Evolutionary conservation across 148 eudicot genomes (phyloP).

Genomic region (Euryodendron excelsum): DNA sequence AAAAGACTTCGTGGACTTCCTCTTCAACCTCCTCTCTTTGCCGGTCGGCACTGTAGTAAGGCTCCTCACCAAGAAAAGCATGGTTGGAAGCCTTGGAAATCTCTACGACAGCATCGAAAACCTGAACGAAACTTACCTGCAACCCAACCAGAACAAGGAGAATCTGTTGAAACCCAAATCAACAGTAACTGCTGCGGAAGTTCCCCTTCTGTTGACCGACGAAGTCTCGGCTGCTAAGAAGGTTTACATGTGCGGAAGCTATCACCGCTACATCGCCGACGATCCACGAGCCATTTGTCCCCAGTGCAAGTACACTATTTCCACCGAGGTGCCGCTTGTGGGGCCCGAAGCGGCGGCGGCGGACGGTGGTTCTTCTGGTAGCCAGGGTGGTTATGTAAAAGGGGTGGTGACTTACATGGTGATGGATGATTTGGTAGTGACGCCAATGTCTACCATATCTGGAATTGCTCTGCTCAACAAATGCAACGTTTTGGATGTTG

Average conservation of each 20-base stretch:
- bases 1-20: no score
- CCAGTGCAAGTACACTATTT: not conserved
- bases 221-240: not conserved
- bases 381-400: slow-evolving; percentile 7
- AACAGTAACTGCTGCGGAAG: not conserved
- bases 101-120: not conserved
- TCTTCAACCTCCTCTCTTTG: no score
- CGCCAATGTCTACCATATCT: slow-evolving; percentile 31
- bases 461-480: slow-evolving; percentile 24
- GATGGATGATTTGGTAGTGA: slow-evolving; percentile 31
- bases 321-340: not conserved
- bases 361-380: not conserved
- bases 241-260: not conserved
- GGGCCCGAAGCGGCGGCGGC: not conserved
- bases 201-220: not conserved
- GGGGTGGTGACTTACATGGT: slow-evolving; percentile 25
- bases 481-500: slow-evolving; percentile 19
- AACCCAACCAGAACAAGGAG: not conserved
- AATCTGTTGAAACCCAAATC: not conserved
- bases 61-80: no score
- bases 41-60: no score
- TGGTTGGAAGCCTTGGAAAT: no score
- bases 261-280: not conserved
- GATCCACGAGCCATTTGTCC: slow-evolving; percentile 3
- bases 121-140: not conserved